These are phyloP conservation scores for Paraurostyla sp. DNA, from an alignment of 73 alveolate species.

Conservation along the genomic window DNA sequence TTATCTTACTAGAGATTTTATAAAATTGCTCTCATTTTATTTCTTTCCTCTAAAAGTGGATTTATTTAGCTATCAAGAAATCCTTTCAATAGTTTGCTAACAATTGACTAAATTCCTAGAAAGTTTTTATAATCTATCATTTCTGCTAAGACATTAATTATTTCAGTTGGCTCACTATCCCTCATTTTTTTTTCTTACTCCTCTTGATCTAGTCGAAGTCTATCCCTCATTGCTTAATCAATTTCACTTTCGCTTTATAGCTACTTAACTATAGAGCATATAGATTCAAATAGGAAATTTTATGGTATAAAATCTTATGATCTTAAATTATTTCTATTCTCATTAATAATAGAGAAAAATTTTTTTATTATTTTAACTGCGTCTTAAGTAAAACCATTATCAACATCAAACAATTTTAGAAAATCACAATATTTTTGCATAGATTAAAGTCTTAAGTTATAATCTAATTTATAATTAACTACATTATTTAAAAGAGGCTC, in stretches of 20 bases:
- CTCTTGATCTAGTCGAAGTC: neutral
- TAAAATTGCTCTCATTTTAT: neutral
- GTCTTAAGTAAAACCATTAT: too few species aligned
- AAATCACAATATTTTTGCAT: neutral
- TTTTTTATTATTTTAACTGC: neutral
- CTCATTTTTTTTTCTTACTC: neutral
- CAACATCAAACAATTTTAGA: neutral
- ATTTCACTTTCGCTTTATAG: neutral
- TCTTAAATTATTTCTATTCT: neutral
- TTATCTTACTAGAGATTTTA: neutral
- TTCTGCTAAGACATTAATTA: neutral
- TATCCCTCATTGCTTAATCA: neutral
- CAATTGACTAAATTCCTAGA: neutral
- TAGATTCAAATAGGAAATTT: neutral
- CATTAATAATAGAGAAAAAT: too few species aligned
- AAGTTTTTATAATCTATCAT: neutral
- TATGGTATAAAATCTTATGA: neutral
- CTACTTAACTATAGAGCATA: neutral
- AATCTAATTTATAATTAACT: neutral
- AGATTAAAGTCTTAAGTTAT: neutral
- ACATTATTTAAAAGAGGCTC: neutral
- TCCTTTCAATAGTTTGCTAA: constrained; percentile 8
- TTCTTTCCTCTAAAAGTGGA: neutral
- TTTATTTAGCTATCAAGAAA: neutral
- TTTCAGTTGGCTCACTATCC: neutral